These are phyloP conservation scores for Oenanthe sinensis DNA, from an alignment of 129 eudicot genomes.

Conservation along the genomic window DNA sequence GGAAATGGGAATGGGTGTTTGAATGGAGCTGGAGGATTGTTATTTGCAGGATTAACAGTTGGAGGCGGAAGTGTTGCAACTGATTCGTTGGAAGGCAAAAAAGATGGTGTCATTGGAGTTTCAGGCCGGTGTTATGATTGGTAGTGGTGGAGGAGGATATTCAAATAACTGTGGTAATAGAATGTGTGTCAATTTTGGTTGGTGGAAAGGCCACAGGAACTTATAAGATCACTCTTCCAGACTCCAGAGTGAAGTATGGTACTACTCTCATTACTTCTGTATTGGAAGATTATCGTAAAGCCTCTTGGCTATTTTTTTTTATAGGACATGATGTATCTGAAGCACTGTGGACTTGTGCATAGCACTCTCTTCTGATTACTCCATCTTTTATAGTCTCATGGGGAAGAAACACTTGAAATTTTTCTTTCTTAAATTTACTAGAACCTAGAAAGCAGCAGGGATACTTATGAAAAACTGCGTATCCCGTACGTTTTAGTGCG, in stretches of 20 bases:
- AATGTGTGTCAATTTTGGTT: neutral
- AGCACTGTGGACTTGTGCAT: conserved; percentile 5
- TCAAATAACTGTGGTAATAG: neutral
- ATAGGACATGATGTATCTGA: too few relatives aligned
- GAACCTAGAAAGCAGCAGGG: too few relatives aligned
- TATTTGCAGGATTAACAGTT: neutral
- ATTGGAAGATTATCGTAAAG: neutral
- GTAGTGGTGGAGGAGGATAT: neutral
- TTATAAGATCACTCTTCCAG: too few relatives aligned
- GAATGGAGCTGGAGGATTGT: neutral
- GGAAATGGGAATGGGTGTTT: neutral
- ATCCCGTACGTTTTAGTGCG: too few relatives aligned
- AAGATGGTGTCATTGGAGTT: neutral
- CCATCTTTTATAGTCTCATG: conserved; percentile 7
- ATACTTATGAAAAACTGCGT: too few relatives aligned
- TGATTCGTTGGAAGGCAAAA: neutral
- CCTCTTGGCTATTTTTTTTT: too few relatives aligned
- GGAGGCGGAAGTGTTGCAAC: conserved; percentile 11
- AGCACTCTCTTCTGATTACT: conserved; percentile 4
- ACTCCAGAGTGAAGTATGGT: too few relatives aligned
- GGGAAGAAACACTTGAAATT: neutral
- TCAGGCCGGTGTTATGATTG: neutral
- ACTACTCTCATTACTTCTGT: too few relatives aligned
- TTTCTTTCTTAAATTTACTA: neutral
- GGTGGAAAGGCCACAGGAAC: neutral